These are phyloP conservation scores for Suillus variegatus DNA, from an alignment of 768 basidiomycete genomes.

Conservation along the genomic window DNA sequence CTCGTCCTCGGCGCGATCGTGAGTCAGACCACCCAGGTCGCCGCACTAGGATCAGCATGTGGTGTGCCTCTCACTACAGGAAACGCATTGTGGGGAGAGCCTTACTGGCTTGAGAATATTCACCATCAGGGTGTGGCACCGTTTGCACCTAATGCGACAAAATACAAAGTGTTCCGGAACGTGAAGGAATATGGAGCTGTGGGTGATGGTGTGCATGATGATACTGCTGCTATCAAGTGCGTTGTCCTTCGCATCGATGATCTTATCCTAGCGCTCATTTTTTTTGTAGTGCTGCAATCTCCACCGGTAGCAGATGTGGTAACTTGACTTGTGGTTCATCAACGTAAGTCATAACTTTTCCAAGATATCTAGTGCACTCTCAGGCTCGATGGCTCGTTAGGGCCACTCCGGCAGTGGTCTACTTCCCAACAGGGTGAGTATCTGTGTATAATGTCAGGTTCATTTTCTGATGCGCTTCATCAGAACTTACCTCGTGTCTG, in stretches of 20 bases:
- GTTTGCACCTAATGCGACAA: slow-evolving; percentile 51
- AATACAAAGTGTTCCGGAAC: slow-evolving; percentile 72
- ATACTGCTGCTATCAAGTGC: slow-evolving; percentile 72
- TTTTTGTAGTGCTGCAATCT: slow-evolving; percentile 55
- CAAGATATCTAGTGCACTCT: not conserved
- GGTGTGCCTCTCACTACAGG: slow-evolving; percentile 28
- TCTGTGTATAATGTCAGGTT: not conserved
- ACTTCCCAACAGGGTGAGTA: slow-evolving; percentile 65
- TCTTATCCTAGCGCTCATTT: not conserved
- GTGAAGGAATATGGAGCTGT: slow-evolving; percentile 58
- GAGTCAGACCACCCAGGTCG: not conserved
- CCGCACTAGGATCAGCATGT: slow-evolving; percentile 38
- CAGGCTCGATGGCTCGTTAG: slow-evolving; percentile 29
- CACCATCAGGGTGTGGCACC: slow-evolving; percentile 67
- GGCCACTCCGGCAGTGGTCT: slow-evolving; percentile 65
- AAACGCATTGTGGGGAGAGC: slow-evolving; percentile 49
- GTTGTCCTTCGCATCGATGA: not conserved
- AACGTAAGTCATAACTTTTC: slow-evolving; percentile 33
- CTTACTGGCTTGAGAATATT: slow-evolving; percentile 70
- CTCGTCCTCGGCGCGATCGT: not conserved
- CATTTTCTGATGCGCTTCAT: not conserved
- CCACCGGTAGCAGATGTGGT: slow-evolving; percentile 59
- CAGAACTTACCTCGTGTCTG: slow-evolving; percentile 32
- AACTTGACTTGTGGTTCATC: slow-evolving; percentile 55
- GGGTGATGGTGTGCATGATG: slow-evolving; percentile 65